These are phyloP conservation scores for Papiliotrema fonsecae DNA, from an alignment of 1,284 basidiomycete species.

Conservation along the genomic window DNA sequence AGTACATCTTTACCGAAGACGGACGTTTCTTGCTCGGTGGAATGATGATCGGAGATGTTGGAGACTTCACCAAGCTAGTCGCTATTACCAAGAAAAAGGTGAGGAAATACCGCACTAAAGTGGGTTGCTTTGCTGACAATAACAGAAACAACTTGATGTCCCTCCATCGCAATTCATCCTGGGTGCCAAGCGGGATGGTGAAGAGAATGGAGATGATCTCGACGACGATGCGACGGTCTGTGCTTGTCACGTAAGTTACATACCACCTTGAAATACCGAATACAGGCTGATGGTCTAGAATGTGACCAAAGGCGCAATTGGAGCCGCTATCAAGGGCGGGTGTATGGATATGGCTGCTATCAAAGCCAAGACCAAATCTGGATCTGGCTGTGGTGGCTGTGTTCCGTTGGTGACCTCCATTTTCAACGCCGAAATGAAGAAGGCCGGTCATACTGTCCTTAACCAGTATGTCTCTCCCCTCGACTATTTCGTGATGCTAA, in stretches of 20 bases:
- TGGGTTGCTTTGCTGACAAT: not conserved
- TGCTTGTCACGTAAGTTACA: constrained; percentile 18
- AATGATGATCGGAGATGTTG: constrained; percentile 74
- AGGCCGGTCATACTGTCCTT: constrained; percentile 59
- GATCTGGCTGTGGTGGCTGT: constrained; percentile 71
- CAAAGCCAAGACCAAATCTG: constrained; percentile 66
- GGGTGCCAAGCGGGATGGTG: constrained; percentile 66
- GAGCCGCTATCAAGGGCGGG: constrained; percentile 54
- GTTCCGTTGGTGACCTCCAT: constrained; percentile 57
- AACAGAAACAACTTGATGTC: constrained; percentile 21
- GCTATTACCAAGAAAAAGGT: constrained; percentile 68
- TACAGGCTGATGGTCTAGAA: constrained; percentile 48
- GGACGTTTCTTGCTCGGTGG: constrained; percentile 70
- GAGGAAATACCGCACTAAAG: constrained; percentile 24
- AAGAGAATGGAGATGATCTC: constrained; percentile 59
- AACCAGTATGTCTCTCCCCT: constrained; percentile 43
- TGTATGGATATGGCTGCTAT: constrained; percentile 57
- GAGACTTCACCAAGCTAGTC: constrained; percentile 62
- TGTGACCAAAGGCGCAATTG: constrained; percentile 61
- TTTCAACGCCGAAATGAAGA: constrained; percentile 65
- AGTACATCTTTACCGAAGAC: constrained; percentile 71
- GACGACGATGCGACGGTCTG: constrained; percentile 68
- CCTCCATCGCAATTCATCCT: constrained; percentile 56
- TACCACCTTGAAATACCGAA: not conserved
- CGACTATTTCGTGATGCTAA: not conserved